A percentile compares a stretch with the other conserved stretches of the same genome.
Conservation (phyloP, 2,329 filamentous ascomycete species). For the Bimuria novae-zelandiae region DNA sequence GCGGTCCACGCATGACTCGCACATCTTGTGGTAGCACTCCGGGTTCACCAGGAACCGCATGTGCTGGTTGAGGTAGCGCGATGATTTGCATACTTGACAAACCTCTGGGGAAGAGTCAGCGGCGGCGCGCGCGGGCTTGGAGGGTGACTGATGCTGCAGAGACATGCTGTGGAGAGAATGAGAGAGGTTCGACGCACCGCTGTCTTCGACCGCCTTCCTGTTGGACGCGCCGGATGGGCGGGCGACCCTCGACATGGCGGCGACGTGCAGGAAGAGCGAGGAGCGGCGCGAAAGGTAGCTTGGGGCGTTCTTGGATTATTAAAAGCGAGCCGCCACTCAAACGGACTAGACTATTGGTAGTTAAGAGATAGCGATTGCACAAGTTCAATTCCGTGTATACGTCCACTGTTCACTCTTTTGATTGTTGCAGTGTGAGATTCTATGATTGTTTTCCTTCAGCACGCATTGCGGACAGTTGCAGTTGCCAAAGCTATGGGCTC, state of each 20-base stretch:
- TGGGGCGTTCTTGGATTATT: constrained; percentile 16
- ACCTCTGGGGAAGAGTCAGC: constrained; percentile 63
- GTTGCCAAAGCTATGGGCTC: constrained; percentile 10
- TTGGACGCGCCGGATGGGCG: constrained; percentile 35
- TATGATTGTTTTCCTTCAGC: constrained; percentile 2
- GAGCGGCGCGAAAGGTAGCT: background rate
- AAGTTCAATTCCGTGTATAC: too few relatives aligned
- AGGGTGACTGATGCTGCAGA: constrained; percentile 24
- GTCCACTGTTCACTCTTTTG: too few relatives aligned
- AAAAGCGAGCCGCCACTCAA: constrained; percentile 8
- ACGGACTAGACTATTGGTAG: background rate
- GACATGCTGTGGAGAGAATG: constrained; percentile 36
- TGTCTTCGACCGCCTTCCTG: constrained; percentile 40
- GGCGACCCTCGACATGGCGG: constrained; percentile 42
- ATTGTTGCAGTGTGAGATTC: too few relatives aligned
- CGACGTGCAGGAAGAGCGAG: constrained; percentile 3
- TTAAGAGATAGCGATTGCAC: too few relatives aligned
- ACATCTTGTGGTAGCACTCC: constrained; percentile 99
- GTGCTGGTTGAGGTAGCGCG: constrained; percentile 90
- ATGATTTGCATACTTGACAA: constrained; percentile 97
- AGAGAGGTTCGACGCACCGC: constrained; percentile 44
- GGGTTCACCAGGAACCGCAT: constrained; percentile 97
- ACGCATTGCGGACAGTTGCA: constrained; percentile 3
- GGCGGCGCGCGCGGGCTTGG: constrained; percentile 13
- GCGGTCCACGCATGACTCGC: constrained; percentile 90